Base-by-base conservation (phyloP, 1,284 basidiomycete species). In the Ustilago sp. region DNA sequence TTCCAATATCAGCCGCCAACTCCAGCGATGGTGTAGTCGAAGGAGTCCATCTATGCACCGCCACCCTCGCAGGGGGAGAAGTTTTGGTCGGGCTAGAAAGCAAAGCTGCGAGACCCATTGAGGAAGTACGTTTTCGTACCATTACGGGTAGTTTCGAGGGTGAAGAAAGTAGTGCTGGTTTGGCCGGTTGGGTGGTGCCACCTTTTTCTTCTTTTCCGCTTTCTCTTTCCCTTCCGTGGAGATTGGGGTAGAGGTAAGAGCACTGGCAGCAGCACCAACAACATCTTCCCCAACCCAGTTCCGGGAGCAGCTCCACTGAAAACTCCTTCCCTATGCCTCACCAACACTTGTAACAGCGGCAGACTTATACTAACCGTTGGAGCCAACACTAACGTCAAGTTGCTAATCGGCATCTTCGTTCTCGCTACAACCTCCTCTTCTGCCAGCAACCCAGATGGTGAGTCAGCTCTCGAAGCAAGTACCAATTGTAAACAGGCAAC, bases 391-490 rank as follows among this genome's bases (percentile, higher is more conserved):
- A 85, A 45, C 58, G 79, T 78, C 34, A 85, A 63, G 53, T 84
- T 85, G 53, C 73, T 78, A 28, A 85, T 58, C 11, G 83, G 74
- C 83, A 85, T 85, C 69, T 82, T 84, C 12, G 83, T 85, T 39
- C 63, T 53, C 5, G 39, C 55, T 15, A 82, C 82, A 17, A 73
- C 72, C 6, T 63, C 53, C 4, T 72, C 52, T 5, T 69, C 58
- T 1, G 66, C 67, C 36, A 85, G 41, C 53, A 69, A 55, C 13
- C 74, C 2, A 85, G 61, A 47, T 85, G 83, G 6, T 72, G 38
- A 3, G 79, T 43, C 12, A 85, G 43, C 67, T 85, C 83, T 54
- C 83, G 79, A 15, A 85, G 66, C 31, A 85, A 65, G 60, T 84
- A 85, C 83, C 83, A 85, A 55, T 84, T 77, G 62, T 60, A 68